Evolutionary conservation across 2,329 filamentous ascomycete species (phyloP).

Genomic region (Aspergillus tamarii): DNA sequence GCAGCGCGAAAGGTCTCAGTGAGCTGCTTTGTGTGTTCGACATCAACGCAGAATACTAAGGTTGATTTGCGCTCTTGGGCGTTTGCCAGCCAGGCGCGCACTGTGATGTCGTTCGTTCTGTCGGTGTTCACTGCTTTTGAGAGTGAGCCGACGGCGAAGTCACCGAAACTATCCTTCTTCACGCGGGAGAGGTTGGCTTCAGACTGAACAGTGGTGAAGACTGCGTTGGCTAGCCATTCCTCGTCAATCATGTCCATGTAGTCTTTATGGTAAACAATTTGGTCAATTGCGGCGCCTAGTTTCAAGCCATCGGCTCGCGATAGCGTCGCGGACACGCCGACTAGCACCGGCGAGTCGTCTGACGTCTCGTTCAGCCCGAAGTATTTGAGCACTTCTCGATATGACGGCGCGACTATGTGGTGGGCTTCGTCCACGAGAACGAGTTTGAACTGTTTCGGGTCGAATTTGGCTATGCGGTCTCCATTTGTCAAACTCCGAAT

Average conservation of each 20-base stretch:
- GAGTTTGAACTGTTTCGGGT: constrained; percentile 80
- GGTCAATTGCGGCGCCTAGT: constrained; percentile 83
- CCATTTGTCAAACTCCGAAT: constrained; percentile 80
- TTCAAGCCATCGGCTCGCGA: constrained; percentile 81
- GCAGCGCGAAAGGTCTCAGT: constrained; percentile 74
- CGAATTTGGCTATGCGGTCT: constrained; percentile 78
- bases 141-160: constrained; percentile 79
- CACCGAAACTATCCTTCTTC: constrained; percentile 66
- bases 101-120: constrained; percentile 78
- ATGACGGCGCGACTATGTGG: constrained; percentile 85
- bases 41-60: constrained; percentile 90
- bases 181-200: constrained; percentile 78
- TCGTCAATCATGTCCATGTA: constrained; percentile 82
- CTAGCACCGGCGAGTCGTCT: constrained; percentile 64
- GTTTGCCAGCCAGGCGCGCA: constrained; percentile 82
- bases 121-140: constrained; percentile 82
- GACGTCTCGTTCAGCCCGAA: constrained; percentile 68
- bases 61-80: constrained; percentile 77
- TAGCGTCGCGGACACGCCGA: constrained; percentile 86
- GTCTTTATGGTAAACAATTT: constrained; percentile 93
- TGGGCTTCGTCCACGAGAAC: constrained; percentile 95
- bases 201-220: constrained; percentile 90
- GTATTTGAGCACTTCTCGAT: constrained; percentile 74
- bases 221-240: constrained; percentile 87
- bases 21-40: constrained; percentile 76